A percentile compares a stretch with the other conserved stretches of the same genome.
These are phyloP conservation scores for Tuber aestivum DNA, from an alignment of 495 filamentous ascomycete genomes.

Conservation along the genomic window DNA sequence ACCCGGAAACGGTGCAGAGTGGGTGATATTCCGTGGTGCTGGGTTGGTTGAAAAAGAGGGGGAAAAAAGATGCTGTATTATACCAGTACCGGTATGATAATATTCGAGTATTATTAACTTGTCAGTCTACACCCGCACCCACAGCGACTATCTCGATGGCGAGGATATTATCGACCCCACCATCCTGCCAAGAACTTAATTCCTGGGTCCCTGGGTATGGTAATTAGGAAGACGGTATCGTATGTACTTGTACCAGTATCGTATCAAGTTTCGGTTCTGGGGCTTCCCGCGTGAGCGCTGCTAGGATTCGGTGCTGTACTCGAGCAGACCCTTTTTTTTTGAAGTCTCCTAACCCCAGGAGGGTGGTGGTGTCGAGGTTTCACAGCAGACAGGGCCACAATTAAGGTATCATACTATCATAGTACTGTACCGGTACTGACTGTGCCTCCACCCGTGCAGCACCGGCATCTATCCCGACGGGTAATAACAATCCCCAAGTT, in stretches of 20 bases:
- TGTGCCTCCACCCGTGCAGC: no score
- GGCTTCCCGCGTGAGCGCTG: background rate
- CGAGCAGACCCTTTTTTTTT: background rate
- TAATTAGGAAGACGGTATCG: background rate
- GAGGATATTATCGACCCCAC: background rate
- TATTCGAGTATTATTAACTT: no score
- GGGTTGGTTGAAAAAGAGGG: no score
- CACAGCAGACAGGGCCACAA: background rate
- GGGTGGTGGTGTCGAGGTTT: background rate
- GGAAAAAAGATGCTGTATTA: no score
- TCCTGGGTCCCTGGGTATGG: background rate
- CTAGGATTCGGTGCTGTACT: background rate
- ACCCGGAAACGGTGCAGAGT: no score
- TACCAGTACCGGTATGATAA: no score
- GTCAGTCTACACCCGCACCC: no score
- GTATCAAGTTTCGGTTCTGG: background rate
- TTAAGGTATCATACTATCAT: background rate
- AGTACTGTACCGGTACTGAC: no score
- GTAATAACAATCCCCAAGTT: background rate
- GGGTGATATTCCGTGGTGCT: no score
- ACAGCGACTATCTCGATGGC: background rate
- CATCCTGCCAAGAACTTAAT: background rate
- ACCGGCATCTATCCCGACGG: background rate
- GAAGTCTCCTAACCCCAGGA: background rate
- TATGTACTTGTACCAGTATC: background rate